Percentiles rank a stretch among this genome's conserved stretches.
Conservation (phyloP, 2,329 filamentous ascomycete genomes). For the Alternaria sp. region DNA sequence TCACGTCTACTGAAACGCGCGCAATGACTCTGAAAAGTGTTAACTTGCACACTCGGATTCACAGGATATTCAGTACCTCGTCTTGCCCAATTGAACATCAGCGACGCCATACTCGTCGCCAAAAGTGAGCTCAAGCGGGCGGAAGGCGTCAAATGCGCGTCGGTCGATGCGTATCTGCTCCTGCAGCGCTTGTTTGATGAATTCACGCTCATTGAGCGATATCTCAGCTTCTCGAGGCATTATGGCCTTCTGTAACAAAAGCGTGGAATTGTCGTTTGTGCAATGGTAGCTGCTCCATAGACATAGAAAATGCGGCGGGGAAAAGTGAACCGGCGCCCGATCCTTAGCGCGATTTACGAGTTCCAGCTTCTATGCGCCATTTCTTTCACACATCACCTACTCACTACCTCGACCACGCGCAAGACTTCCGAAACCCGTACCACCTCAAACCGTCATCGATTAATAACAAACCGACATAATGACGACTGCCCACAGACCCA, state of each 20-base stretch:
- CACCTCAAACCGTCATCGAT: background rate
- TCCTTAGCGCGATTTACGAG: constrained; percentile 25
- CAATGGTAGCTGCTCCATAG: constrained; percentile 16
- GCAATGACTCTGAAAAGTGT: constrained; percentile 72
- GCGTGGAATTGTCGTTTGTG: constrained; percentile 18
- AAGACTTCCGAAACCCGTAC: constrained; percentile 45
- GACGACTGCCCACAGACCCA: constrained; percentile 77
- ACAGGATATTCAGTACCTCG: constrained; percentile 66
- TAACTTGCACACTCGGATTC: constrained; percentile 19
- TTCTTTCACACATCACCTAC: constrained; percentile 18
- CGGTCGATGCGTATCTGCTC: constrained; percentile 85
- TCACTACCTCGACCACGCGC: constrained; percentile 23
- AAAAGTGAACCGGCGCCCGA: constrained; percentile 25
- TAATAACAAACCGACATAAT: constrained; percentile 43
- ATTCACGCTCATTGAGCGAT: constrained; percentile 86
- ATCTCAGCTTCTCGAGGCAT: constrained; percentile 96
- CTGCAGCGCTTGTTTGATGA: constrained; percentile 82
- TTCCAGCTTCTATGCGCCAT: constrained; percentile 16
- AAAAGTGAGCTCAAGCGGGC: constrained; percentile 79
- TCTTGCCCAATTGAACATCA: constrained; percentile 88
- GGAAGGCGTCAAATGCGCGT: constrained; percentile 80
- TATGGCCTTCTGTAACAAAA: constrained; percentile 33
- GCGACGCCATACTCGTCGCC: constrained; percentile 91
- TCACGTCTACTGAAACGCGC: constrained; percentile 87
- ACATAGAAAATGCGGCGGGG: constrained; percentile 37